These are phyloP conservation scores for Paraphaeosphaeria minitans DNA, from an alignment of 2,329 filamentous ascomycete species.

Conservation along the genomic window DNA sequence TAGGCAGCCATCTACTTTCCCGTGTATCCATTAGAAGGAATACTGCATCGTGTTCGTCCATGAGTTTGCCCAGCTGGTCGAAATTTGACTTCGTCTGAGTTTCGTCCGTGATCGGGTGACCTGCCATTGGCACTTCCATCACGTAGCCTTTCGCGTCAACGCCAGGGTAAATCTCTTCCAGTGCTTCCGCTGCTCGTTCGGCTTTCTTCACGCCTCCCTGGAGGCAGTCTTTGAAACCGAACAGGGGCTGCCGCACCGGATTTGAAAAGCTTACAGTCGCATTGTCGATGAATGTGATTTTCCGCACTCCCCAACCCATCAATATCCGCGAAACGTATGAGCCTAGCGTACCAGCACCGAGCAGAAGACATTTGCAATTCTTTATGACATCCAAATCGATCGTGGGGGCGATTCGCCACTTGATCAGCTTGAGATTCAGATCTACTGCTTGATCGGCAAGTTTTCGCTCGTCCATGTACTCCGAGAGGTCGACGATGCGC, in stretches of 20 bases:
- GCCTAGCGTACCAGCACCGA: slow-evolving; percentile 91
- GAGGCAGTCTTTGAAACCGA: slow-evolving; percentile 86
- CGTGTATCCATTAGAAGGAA: slow-evolving; percentile 98
- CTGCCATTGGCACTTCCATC: slow-evolving; percentile 92
- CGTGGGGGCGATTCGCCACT: slow-evolving; percentile 92
- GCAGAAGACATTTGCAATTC: slow-evolving; percentile 82
- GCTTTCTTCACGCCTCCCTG: slow-evolving; percentile 87
- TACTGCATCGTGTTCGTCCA: slow-evolving; percentile 85
- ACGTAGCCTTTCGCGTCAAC: slow-evolving; percentile 80
- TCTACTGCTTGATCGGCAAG: slow-evolving; percentile 94
- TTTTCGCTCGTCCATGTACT: slow-evolving; percentile 89
- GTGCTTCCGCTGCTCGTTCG: slow-evolving; percentile 74
- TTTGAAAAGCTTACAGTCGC: slow-evolving; percentile 94
- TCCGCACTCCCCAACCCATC: slow-evolving; percentile 93
- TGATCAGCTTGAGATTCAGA: slow-evolving; percentile 96
- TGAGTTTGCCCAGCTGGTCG: slow-evolving; percentile 72
- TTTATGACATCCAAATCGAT: slow-evolving; percentile 89
- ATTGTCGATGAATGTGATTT: slow-evolving; percentile 96
- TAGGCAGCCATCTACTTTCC: slow-evolving; percentile 93
- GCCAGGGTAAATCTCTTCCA: slow-evolving; percentile 88
- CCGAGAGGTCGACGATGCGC: slow-evolving; percentile 79
- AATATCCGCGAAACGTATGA: slow-evolving; percentile 92
- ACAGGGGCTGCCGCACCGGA: slow-evolving; percentile 91
- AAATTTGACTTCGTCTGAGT: slow-evolving; percentile 73
- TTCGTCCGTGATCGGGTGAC: slow-evolving; percentile 82